Percentiles rank a stretch among this genome's conserved stretches.
Conservation (phyloP, 129 eudicot genomes). For the Logfia minima region DNA sequence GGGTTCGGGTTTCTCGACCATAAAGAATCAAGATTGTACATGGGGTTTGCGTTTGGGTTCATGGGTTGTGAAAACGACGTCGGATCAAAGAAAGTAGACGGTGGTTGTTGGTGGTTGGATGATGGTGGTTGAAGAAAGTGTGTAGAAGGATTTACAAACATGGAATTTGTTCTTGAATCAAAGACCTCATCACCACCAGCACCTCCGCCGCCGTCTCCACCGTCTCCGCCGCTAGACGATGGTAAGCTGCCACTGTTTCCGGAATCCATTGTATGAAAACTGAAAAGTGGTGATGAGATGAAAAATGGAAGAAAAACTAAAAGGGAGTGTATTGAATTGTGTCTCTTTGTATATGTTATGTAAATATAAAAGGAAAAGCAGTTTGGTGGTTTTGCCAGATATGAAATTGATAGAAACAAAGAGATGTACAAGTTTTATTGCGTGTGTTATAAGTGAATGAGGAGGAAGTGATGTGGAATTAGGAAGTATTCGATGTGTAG, state of each 20-base stretch:
- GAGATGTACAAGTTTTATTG: background rate
- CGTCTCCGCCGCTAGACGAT: constrained; percentile 28
- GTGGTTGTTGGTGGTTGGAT: constrained; percentile 15
- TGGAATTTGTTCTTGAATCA: constrained; percentile 40
- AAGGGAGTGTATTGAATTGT: background rate
- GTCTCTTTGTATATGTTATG: background rate
- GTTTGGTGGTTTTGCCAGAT: background rate
- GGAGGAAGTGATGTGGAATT: background rate
- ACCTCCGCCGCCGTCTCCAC: constrained; percentile 33
- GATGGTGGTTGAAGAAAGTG: constrained; percentile 27
- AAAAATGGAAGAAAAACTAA: constrained; percentile 4
- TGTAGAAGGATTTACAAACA: constrained; percentile 35
- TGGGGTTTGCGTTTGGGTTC: constrained; percentile 33
- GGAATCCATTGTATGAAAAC: constrained; percentile 9
- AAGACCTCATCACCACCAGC: constrained; percentile 32
- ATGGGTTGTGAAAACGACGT: constrained; percentile 41
- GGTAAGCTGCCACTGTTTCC: constrained; percentile 19
- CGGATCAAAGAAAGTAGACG: constrained; percentile 35
- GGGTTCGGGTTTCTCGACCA: constrained; percentile 49
- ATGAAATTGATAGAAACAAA: background rate
- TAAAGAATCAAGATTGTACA: constrained; percentile 38
- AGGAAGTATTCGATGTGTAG: background rate
- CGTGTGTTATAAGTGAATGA: background rate
- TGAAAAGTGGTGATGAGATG: background rate
- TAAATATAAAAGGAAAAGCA: background rate